Evolutionary conservation across 192 early-diverging fungal genomes (phyloP).

Genomic region (Coemansia sp.): DNA sequence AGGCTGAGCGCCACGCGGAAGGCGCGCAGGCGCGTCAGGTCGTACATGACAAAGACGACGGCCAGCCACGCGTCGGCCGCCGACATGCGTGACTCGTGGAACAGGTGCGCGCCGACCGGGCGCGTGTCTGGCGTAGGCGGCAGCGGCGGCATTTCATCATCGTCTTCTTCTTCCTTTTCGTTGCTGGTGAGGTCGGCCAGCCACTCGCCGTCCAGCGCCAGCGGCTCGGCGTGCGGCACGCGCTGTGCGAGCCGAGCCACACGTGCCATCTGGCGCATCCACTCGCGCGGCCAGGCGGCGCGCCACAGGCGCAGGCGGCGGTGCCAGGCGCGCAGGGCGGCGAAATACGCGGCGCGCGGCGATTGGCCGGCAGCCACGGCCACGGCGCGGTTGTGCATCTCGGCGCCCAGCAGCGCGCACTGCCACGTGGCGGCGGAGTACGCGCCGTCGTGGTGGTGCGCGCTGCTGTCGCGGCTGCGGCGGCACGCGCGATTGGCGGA

Average conservation of each 20-base stretch:
- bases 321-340: conserved; percentile 23
- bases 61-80: conserved; percentile 34
- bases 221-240: neutral
- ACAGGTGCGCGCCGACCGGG: conserved; percentile 17
- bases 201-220: neutral
- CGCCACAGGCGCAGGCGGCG: conserved; percentile 14
- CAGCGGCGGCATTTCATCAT: neutral
- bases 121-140: neutral
- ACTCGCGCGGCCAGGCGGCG: conserved; percentile 21
- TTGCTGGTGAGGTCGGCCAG: neutral
- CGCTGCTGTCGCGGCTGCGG: too few relatives aligned
- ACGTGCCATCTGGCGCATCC: conserved; percentile 21
- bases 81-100: conserved; percentile 6
- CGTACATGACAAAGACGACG: conserved; percentile 14
- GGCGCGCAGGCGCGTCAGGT: conserved; percentile 24
- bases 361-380: conserved; percentile 8
- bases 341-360: conserved; percentile 13
- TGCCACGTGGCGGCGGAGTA: conserved; percentile 28
- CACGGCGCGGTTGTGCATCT: conserved; percentile 26
- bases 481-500: too few relatives aligned
- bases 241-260: neutral
- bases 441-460: conserved; percentile 10
- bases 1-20: conserved; percentile 31
- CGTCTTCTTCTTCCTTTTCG: too few relatives aligned
- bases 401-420: conserved; percentile 17